Evolutionary conservation across 1,284 basidiomycete species (phyloP), one percentile per base, ranked within the genome.

Genomic region (Termitomyces sp.): DNA sequence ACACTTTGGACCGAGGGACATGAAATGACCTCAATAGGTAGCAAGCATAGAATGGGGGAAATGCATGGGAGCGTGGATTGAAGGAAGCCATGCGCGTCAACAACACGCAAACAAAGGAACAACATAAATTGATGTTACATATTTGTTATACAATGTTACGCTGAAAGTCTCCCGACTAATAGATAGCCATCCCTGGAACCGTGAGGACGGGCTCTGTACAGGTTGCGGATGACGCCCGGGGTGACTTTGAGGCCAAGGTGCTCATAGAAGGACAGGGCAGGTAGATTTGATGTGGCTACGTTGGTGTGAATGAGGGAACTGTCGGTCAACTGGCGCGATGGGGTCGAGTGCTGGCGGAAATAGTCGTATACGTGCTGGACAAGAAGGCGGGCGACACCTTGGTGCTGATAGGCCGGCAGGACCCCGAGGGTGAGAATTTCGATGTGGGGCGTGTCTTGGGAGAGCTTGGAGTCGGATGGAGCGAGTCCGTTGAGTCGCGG

Each of bases 11-110:
- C 21, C 72, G 71, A 0, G 78, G 76, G 0, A 77, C 80, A 19
- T 82, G 75, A 3, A 81, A 67, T 1, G 88, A 91, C 62, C 88
- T 86, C 10, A 96, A 75, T 0, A 95, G 78, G 68, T 96, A 96
- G 70, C 92, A 95, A 1, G 90, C 90, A 67, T 96, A 96, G 68
- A 95, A 92, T 0, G 81, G 69, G 1, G 92, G 90, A 58, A 88
- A 84, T 1, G 71, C 68, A 65, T 91, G 89, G 31, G 79, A 78
- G 38, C 71, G 65, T 13, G 67, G 42, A 38, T 65, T 64, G 3
- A 56, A 26, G 28, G 56, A 50, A 55, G 58, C 38, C 54, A 58
- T 59, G 31, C 39, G 7, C 26, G 31, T 24, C 24, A 15, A 51
- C 39, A 40, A 51, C 12, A 24, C 3, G 26, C 24, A 48, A 38